phyloP scores from a whole-genome alignment of 257 asterid genomes.

The Eucommia ulmoides region DNA sequence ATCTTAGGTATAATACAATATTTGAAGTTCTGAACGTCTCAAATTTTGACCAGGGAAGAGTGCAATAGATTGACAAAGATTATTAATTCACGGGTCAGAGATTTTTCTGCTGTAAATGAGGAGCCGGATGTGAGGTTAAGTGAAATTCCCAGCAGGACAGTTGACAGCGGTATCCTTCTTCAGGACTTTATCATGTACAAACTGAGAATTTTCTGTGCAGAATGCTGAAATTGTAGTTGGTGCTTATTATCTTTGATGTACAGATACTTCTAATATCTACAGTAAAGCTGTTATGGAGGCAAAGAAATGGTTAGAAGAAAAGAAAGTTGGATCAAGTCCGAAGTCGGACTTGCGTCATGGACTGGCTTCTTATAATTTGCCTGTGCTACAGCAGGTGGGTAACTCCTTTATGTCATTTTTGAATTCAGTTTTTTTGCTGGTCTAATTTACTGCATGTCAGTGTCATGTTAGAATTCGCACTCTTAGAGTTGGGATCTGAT shows the following conservation, averaged over 20 bases:
- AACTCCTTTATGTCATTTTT: no score
- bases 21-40: slow-evolving; percentile 6
- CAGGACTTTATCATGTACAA: neutral
- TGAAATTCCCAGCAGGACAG: slow-evolving; percentile 19
- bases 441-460: no score
- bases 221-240: neutral
- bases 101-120: slow-evolving; percentile 21
- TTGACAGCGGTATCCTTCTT: slow-evolving; percentile 27
- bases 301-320: slow-evolving; percentile 60
- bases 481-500: no score
- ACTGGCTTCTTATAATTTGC: slow-evolving; percentile 3
- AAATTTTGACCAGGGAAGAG: slow-evolving; percentile 50
- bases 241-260: slow-evolving; percentile 5
- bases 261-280: slow-evolving; percentile 36
- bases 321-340: slow-evolving; percentile 41
- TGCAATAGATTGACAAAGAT: slow-evolving; percentile 46
- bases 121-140: slow-evolving; percentile 21
- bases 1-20: neutral
- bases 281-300: slow-evolving; percentile 59
- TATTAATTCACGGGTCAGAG: slow-evolving; percentile 59
- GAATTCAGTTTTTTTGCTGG: no score
- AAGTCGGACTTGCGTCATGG: slow-evolving; percentile 27
- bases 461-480: no score
- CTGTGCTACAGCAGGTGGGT: slow-evolving; percentile 4
- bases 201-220: neutral